Conservation (phyloP, 2,329 filamentous ascomycete genomes). For the Macroventuria anomochaeta region DNA sequence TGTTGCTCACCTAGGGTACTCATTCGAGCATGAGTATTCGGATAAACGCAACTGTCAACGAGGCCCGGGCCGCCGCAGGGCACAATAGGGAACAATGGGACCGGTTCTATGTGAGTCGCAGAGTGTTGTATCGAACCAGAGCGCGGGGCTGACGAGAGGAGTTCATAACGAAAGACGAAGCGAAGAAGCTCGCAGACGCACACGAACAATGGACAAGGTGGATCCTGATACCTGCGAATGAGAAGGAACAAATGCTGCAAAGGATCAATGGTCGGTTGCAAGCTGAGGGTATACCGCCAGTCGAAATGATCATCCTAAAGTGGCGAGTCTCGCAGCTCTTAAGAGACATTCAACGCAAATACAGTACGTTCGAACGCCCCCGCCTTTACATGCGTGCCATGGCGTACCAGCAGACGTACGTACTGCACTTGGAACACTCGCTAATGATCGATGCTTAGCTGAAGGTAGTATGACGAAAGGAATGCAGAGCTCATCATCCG, state of each 20-base stretch:
- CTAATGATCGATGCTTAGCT: conserved; percentile 44
- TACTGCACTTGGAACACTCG: conserved; percentile 31
- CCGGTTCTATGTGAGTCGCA: conserved; percentile 45
- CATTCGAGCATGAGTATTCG: conserved; percentile 45
- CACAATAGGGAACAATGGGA: conserved; percentile 50
- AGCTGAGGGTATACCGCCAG: conserved; percentile 45
- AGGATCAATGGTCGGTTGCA: conserved; percentile 44
- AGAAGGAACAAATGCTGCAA: conserved; percentile 45
- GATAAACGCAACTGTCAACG: conserved; percentile 48
- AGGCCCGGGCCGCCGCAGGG: conserved; percentile 44
- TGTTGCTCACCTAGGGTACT: conserved; percentile 28
- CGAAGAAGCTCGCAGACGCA: conserved; percentile 45
- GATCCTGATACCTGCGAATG: conserved; percentile 48
- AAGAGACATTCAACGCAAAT: conserved; percentile 47
- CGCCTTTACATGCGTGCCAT: conserved; percentile 28
- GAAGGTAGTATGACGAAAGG: conserved; percentile 47
- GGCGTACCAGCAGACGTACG: conserved; percentile 24
- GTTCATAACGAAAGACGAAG: conserved; percentile 49
- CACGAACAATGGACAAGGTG: conserved; percentile 48
- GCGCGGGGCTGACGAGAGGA: conserved; percentile 35
- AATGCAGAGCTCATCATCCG: conserved; percentile 36
- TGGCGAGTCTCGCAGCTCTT: conserved; percentile 47
- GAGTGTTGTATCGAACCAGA: conserved; percentile 14
- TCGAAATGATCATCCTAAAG: conserved; percentile 49
- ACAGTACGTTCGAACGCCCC: conserved; percentile 40